A percentile compares a stretch with the other conserved stretches of the same genome.
phyloP scores from a whole-genome alignment of 768 basidiomycete genomes.

The Lactifluus pinguis region DNA sequence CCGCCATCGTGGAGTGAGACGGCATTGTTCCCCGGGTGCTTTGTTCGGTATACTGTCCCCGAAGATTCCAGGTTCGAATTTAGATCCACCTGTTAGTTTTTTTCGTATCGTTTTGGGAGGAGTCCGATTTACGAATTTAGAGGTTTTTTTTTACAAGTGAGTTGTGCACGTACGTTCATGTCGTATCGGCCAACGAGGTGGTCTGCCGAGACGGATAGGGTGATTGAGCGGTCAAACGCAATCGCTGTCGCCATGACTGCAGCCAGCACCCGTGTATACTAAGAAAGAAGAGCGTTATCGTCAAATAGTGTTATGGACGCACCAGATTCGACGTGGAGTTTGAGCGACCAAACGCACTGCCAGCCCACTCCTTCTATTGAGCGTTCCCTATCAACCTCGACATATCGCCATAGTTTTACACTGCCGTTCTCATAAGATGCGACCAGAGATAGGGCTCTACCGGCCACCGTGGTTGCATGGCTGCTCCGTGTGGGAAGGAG shows the following conservation, averaged over 20 bases:
- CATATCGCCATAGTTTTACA: constrained; percentile 60
- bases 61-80: constrained; percentile 12
- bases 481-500: constrained; percentile 31
- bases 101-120: not conserved
- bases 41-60: constrained; percentile 45
- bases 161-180: constrained; percentile 40
- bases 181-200: constrained; percentile 64
- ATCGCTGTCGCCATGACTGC: constrained; percentile 84
- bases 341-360: constrained; percentile 58
- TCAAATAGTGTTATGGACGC: constrained; percentile 18
- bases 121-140: not conserved
- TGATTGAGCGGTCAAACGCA: constrained; percentile 46
- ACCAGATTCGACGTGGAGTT: constrained; percentile 69
- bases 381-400: constrained; percentile 30
- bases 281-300: not conserved
- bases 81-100: constrained; percentile 5
- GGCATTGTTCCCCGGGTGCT: constrained; percentile 69
- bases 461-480: not conserved
- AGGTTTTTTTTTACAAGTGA: not conserved
- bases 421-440: constrained; percentile 81
- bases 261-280: not conserved
- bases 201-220: constrained; percentile 80
- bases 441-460: constrained; percentile 47
- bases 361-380: constrained; percentile 69
- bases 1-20: constrained; percentile 72